Evolutionary conservation across 257 asterid species (phyloP), one percentile per base, ranked within the genome.

Genomic region (Paulownia fortunei): DNA sequence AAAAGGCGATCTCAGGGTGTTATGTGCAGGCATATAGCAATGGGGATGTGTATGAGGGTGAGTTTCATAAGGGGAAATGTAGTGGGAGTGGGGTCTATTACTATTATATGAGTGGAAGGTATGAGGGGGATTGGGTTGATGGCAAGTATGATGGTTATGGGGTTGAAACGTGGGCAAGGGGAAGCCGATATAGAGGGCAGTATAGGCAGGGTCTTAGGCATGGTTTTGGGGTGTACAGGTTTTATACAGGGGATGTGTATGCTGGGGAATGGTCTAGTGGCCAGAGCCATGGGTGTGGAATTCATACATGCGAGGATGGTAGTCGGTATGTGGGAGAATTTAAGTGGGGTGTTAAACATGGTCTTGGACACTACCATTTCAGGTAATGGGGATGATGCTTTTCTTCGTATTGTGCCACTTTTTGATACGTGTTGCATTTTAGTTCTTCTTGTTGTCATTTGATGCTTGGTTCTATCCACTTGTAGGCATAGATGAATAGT

Each of bases 31-130:
- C 97, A 0, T 94, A 88, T 36, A 87, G 92, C 80, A 94, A 94
- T 27, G 98, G 99, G 47, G 99, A 94, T 86, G 98, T 94, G 46
- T 94, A 91, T 9, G 99, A 94, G 88, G 98, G 99, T 5, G 98
- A 94, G 86, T 94, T 89, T 82, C 97, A 94, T 51, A 91, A 92
- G 87, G 98, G 98, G 6, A 92, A 90, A 67, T 88, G 95, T 70
- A 91, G 92, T 79, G 98, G 99, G 8, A 88, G 91, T 82, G 99
- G 99, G 60, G 99, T 94, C n/a, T 94, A 92, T 87, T 92, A 91
- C 83, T 94, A 92, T 87, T 88, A 89, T 80, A 89, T 92, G 97
- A 91, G 97, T 81, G 98, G 99, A 64, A 93, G 98, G 81, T 93
- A 90, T 76, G 98, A 91, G 47, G 97, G 98, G 46, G 98, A 91